These are phyloP conservation scores for Tylopilus cervinicoccineus DNA, from an alignment of 768 basidiomycete genomes.

Conservation along the genomic window DNA sequence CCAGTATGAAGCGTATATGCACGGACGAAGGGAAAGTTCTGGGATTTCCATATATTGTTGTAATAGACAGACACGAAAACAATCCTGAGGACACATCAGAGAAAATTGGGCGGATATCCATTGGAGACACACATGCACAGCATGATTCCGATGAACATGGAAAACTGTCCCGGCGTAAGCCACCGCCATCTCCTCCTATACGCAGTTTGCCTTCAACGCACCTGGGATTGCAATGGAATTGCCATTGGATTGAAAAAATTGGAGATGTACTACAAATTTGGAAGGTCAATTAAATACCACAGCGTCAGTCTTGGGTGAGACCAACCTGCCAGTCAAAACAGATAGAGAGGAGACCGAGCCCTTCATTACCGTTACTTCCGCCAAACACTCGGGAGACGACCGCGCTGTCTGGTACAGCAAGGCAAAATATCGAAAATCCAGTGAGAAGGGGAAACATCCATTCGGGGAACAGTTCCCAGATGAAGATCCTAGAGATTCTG, in stretches of 20 bases:
- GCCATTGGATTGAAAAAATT: slow-evolving; percentile 41
- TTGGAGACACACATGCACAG: slow-evolving; percentile 44
- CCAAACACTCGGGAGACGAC: slow-evolving; percentile 56
- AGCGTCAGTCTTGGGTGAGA: slow-evolving; percentile 14
- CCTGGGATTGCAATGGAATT: slow-evolving; percentile 53
- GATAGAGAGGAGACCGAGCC: slow-evolving; percentile 54
- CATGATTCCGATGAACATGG: slow-evolving; percentile 44
- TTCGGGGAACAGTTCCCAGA: slow-evolving; percentile 26
- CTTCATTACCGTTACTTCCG: slow-evolving; percentile 60
- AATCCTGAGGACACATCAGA: slow-evolving; percentile 17
- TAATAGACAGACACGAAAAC: slow-evolving; percentile 37
- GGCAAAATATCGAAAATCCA: slow-evolving; percentile 59
- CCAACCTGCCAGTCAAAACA: slow-evolving; percentile 59
- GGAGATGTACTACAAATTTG: slow-evolving; percentile 18
- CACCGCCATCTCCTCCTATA: not conserved
- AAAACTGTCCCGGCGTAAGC: slow-evolving; percentile 28
- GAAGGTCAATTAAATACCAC: not conserved
- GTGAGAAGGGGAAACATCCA: slow-evolving; percentile 56
- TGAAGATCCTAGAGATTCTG: slow-evolving; percentile 29
- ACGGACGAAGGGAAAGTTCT: slow-evolving; percentile 55
- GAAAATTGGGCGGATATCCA: not conserved
- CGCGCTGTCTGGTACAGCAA: slow-evolving; percentile 47
- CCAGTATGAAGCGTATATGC: not conserved
- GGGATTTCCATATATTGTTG: slow-evolving; percentile 53
- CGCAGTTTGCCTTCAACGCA: not conserved